phyloP scores from a whole-genome alignment of 805 yeast species.

The Wickerhamiella domercqiae region DNA sequence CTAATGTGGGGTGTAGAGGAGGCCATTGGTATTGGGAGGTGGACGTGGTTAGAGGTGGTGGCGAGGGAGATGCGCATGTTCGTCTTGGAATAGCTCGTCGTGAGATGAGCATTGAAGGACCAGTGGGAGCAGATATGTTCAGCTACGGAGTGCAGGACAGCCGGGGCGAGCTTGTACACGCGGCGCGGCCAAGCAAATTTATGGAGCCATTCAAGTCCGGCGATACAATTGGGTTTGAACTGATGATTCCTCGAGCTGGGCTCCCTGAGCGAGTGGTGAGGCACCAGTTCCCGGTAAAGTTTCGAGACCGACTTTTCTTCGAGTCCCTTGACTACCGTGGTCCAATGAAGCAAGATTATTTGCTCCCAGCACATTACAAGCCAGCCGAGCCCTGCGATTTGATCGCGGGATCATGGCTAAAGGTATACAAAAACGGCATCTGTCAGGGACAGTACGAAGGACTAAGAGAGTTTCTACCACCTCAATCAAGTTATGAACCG shows the following conservation, averaged over 20 bases:
- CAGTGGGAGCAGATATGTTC: slow-evolving; percentile 90
- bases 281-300: slow-evolving; percentile 78
- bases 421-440: slow-evolving; percentile 65
- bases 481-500: slow-evolving; percentile 36
- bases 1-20: slow-evolving; percentile 50
- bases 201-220: slow-evolving; percentile 53
- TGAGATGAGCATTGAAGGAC: slow-evolving; percentile 84
- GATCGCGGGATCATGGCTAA: slow-evolving; percentile 38
- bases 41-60: slow-evolving; percentile 35
- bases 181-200: slow-evolving; percentile 48
- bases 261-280: slow-evolving; percentile 24
- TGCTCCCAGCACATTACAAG: slow-evolving; percentile 25
- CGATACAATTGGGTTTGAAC: slow-evolving; percentile 67
- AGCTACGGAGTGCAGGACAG: slow-evolving; percentile 82
- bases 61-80: slow-evolving; percentile 37
- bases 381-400: slow-evolving; percentile 12
- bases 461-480: slow-evolving; percentile 65
- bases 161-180: slow-evolving; percentile 49
- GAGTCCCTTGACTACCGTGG: slow-evolving; percentile 73
- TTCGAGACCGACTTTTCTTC: slow-evolving; percentile 58
- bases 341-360: slow-evolving; percentile 57
- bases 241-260: slow-evolving; percentile 44
- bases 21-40: slow-evolving; percentile 76
- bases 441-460: slow-evolving; percentile 49
- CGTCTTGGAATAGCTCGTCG: slow-evolving; percentile 71